Conservation (phyloP, 2,329 filamentous ascomycete species). For the Apiospora sp. region DNA sequence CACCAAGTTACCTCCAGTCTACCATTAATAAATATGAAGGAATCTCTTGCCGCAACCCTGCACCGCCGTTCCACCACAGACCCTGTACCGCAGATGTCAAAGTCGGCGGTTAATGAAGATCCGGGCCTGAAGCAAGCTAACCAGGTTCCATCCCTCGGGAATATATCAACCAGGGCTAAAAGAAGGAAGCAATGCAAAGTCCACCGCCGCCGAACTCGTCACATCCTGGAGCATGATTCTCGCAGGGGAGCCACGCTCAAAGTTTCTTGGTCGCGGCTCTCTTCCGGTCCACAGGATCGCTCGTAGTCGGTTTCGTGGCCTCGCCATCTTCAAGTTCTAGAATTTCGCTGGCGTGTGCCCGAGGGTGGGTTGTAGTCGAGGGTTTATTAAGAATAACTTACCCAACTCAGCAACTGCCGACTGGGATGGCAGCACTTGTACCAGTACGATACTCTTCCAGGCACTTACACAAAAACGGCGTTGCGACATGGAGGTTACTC, state of each 20-base stretch:
- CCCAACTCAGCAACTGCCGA: conserved; percentile 19
- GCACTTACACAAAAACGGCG: background rate
- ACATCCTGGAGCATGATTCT: conserved; percentile 7
- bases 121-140: conserved; percentile 1
- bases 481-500: conserved; percentile 21
- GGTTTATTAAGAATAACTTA: background rate
- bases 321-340: conserved; percentile 2
- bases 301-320: conserved; percentile 16
- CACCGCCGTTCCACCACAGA: conserved; percentile 4
- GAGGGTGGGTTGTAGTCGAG: conserved; percentile 16
- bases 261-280: conserved; percentile 7
- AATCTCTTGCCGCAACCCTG: conserved; percentile 6
- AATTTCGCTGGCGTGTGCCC: conserved; percentile 1
- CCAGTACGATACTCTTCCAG: conserved; percentile 4
- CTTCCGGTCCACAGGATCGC: conserved; percentile 18
- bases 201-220: conserved; percentile 8
- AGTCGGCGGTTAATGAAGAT: conserved; percentile 22
- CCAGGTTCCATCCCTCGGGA: conserved; percentile 8
- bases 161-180: conserved; percentile 11
- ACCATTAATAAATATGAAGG: background rate
- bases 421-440: conserved; percentile 10
- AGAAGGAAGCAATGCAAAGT: conserved; percentile 5
- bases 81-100: conserved; percentile 15
- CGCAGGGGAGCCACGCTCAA: conserved; percentile 14
- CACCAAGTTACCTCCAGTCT: background rate